phyloP scores from a whole-genome alignment of 306 rosid species.

The Nissolia schottii region DNA sequence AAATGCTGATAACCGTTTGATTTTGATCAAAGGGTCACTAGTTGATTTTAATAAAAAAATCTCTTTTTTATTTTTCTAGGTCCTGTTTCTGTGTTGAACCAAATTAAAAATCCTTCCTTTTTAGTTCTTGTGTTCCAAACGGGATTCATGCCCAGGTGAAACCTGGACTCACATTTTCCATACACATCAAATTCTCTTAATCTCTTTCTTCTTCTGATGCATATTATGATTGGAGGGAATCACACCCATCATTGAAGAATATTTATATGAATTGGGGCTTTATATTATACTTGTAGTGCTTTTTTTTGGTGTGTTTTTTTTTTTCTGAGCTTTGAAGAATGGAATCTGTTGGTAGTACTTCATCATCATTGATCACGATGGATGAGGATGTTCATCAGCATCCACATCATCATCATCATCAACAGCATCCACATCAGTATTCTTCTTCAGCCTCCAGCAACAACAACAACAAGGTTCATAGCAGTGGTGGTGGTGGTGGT shows the following conservation, averaged over 20 bases:
- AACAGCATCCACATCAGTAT: conserved; percentile 24
- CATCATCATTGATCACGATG: conserved; percentile 39
- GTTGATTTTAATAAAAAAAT: too few relatives aligned
- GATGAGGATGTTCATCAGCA: conserved; percentile 37
- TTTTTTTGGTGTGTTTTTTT: too few relatives aligned
- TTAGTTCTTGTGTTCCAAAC: not conserved
- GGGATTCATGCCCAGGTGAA: not conserved
- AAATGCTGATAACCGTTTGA: not conserved
- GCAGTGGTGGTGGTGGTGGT: conserved; percentile 15
- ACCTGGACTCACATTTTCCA: not conserved
- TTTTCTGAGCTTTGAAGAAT: conserved; percentile 22
- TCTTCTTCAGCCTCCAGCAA: too few relatives aligned
- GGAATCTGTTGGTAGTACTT: conserved; percentile 35
- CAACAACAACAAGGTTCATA: conserved; percentile 40
- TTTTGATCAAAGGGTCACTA: conserved; percentile 6
- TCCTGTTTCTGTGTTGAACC: not conserved
- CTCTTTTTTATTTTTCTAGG: conserved; percentile 6
- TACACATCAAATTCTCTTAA: not conserved
- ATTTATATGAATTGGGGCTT: not conserved
- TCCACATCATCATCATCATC: conserved; percentile 36
- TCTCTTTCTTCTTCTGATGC: not conserved
- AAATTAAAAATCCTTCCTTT: not conserved
- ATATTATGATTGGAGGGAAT: not conserved
- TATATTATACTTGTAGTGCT: not conserved
- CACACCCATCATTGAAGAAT: not conserved